These are phyloP conservation scores for Coccomyxa subellipsoidea DNA, from an alignment of 163 green algal species.

Conservation along the genomic window DNA sequence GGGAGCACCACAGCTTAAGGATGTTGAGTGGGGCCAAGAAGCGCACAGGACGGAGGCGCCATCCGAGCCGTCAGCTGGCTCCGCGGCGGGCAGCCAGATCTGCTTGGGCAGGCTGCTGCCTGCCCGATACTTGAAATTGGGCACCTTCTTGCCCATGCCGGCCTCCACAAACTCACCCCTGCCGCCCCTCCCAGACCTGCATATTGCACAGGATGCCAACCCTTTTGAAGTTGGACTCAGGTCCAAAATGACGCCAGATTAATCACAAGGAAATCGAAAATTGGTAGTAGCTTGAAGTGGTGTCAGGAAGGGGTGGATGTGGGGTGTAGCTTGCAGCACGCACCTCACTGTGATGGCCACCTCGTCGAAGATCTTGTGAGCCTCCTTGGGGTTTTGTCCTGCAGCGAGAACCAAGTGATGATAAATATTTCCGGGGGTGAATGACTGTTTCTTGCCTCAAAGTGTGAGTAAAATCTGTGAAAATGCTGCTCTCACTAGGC, in stretches of 20 bases:
- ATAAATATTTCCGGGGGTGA: too few relatives aligned
- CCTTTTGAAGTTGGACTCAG: too few relatives aligned
- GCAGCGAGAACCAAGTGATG: not conserved
- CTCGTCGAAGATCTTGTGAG: slow-evolving; percentile 80
- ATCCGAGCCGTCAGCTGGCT: slow-evolving; percentile 54
- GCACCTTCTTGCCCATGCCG: slow-evolving; percentile 54
- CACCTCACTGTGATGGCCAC: slow-evolving; percentile 68
- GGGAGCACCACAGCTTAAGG: too few relatives aligned
- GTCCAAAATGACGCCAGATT: too few relatives aligned
- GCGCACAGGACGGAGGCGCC: slow-evolving; percentile 64
- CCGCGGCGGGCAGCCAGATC: slow-evolving; percentile 67
- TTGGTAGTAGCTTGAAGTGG: too few relatives aligned
- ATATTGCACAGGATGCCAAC: not conserved
- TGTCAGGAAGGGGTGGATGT: too few relatives aligned
- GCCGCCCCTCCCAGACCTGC: slow-evolving; percentile 66
- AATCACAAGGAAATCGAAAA: too few relatives aligned
- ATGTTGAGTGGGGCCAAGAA: not conserved
- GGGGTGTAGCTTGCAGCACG: not conserved
- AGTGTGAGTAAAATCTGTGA: too few relatives aligned
- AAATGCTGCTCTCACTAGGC: too few relatives aligned
- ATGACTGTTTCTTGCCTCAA: too few relatives aligned
- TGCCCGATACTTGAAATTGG: slow-evolving; percentile 80
- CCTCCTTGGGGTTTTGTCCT: slow-evolving; percentile 31
- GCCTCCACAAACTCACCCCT: slow-evolving; percentile 64
- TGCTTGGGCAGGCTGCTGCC: slow-evolving; percentile 63